Conservation (phyloP, 805 yeast genomes). For the Hanseniaspora taiwanica region DNA sequence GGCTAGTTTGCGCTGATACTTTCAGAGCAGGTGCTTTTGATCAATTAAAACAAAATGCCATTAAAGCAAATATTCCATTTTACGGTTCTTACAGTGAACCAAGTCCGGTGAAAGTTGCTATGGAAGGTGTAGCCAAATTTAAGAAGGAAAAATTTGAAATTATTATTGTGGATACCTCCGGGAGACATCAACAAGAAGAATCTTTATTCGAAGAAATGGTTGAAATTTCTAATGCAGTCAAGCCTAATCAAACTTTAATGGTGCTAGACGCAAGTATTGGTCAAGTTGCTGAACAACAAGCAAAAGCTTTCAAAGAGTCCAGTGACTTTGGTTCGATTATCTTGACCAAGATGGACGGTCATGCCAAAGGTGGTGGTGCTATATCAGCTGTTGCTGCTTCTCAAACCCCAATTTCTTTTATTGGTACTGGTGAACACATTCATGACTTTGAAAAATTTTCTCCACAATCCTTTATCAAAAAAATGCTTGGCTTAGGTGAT, state of each 20-base stretch:
- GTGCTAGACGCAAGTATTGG: conserved; percentile 96
- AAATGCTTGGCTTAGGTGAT: conserved; percentile 89
- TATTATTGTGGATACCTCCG: conserved; percentile 93
- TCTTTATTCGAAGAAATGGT: conserved; percentile 89
- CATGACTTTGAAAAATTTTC: conserved; percentile 85
- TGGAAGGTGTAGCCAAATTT: conserved; percentile 84
- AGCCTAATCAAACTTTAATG: conserved; percentile 95
- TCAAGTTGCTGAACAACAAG: conserved; percentile 94
- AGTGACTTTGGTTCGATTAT: conserved; percentile 91
- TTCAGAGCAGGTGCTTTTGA: conserved; percentile 99
- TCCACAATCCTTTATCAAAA: conserved; percentile 82
- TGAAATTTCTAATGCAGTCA: conserved; percentile 75
- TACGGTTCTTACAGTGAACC: conserved; percentile 93
- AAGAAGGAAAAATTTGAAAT: conserved; percentile 84
- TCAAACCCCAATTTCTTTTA: conserved; percentile 84
- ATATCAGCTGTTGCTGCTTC: conserved; percentile 97
- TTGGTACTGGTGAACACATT: conserved; percentile 97
- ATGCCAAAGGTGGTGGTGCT: conserved; percentile 99
- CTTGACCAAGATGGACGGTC: conserved; percentile 94
- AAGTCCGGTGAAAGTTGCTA: conserved; percentile 86
- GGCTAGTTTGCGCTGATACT: conserved; percentile 97
- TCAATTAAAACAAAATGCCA: conserved; percentile 94
- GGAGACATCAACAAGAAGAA: conserved; percentile 92
- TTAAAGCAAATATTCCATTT: conserved; percentile 85
- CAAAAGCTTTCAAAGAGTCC: conserved; percentile 85